Conservation (phyloP, 2,329 filamentous ascomycete genomes). For the Herpotrichia juniperi region DNA sequence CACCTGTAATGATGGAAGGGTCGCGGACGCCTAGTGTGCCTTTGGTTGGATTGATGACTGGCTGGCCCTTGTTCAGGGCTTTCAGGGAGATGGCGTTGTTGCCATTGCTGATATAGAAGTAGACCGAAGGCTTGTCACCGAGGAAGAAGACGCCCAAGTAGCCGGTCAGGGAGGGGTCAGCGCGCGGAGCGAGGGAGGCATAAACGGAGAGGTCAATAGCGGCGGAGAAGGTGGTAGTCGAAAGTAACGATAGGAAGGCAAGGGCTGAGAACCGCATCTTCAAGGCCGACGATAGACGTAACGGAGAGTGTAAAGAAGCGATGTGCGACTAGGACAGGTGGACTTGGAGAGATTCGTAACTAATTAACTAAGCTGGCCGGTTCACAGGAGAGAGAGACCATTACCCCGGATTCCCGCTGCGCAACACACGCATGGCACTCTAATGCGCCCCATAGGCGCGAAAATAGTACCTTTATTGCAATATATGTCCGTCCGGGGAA, state of each 20-base stretch:
- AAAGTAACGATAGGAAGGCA: slow-evolving; percentile 16
- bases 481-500: slow-evolving; percentile 11
- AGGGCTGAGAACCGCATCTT: slow-evolving; percentile 8
- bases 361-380: not conserved
- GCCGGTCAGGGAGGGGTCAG: slow-evolving; percentile 51
- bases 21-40: slow-evolving; percentile 62
- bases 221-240: slow-evolving; percentile 19
- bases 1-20: slow-evolving; percentile 56
- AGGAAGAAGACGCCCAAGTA: slow-evolving; percentile 64
- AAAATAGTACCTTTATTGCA: slow-evolving; percentile 8
- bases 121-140: slow-evolving; percentile 59
- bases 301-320: not conserved
- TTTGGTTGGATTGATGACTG: slow-evolving; percentile 57
- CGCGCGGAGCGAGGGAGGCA: slow-evolving; percentile 21
- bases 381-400: not conserved
- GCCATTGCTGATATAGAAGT: slow-evolving; percentile 61
- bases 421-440: no score
- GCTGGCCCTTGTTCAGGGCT: slow-evolving; percentile 56
- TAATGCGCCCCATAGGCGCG: slow-evolving; percentile 16
- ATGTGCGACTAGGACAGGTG: not conserved
- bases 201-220: slow-evolving; percentile 29
- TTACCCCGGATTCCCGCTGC: not conserved
- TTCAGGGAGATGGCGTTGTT: slow-evolving; percentile 58
- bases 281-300: not conserved
- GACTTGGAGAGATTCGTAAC: not conserved